Base-by-base conservation (phyloP, 2,329 filamentous ascomycete species). In the Nothopassalora personata region DNA sequence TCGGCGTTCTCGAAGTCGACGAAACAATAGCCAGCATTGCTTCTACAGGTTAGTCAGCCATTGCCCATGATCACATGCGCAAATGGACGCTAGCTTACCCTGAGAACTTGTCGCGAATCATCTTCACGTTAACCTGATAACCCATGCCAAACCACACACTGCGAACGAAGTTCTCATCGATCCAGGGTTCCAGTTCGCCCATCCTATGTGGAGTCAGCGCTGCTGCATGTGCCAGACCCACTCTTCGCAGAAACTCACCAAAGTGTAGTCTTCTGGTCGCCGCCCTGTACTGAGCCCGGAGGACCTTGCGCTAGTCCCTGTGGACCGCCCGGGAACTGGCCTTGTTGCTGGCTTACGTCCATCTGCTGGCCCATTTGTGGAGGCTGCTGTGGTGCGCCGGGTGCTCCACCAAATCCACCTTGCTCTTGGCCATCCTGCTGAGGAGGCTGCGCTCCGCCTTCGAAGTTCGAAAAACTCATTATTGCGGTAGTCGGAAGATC, bases 31-130 rank as follows among this genome's bases (percentile, higher is more conserved):
- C 94, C 94, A 65, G 94, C 94, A 75, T 97, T 99, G 70, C 91
- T 96, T 73, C 60, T 69, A 56, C 61, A 36, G 54, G 36, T 55
- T 33, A 56, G 60, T 57, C 57, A 64, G 51, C 50, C 52, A 50
- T 36, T 55, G 23, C 33, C 9, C 27, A 33, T 18, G 46, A 53
- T 51, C 34, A 13, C 45, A 45, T 7, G 33, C 31, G 31, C 46
- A 53, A 19, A 55, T 59, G 30, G 45, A 34, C 51, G 51, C 52
- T 72, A 54, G 50, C 83, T 77, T 83, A 96, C 91, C 93, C 94
- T 73, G 93, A 97, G 77, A 96, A 96, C 78, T 97, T 97, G 80
- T 99, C 94, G 66, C 94, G 90, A 71, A 99, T 99, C 83, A 99
- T 96, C 85, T 99, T 99, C 69, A 99, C 94, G 70, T 97, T 97